These are phyloP conservation scores for Termitomyces sp. DNA, from an alignment of 768 basidiomycete species.

Conservation along the genomic window DNA sequence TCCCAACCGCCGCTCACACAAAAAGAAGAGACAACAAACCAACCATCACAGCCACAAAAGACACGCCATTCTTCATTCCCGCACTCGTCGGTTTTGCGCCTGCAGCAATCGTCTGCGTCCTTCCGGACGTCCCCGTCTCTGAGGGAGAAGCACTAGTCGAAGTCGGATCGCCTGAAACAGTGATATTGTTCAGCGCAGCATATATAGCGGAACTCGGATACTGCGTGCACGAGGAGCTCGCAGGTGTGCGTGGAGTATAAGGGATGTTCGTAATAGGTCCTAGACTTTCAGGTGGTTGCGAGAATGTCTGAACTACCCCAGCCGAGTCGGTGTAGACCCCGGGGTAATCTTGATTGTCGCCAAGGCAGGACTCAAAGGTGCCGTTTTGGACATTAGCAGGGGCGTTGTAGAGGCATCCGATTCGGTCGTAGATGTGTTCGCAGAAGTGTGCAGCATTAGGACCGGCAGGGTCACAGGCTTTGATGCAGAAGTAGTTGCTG, in stretches of 20 bases:
- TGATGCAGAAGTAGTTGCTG: conserved; percentile 46
- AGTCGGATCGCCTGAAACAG: conserved; percentile 9
- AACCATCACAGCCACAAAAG: neutral
- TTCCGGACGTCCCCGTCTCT: neutral
- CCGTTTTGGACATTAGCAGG: conserved; percentile 48
- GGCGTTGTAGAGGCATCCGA: conserved; percentile 57
- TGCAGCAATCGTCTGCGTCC: neutral
- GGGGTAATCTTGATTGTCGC: conserved; percentile 40
- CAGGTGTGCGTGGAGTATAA: conserved; percentile 35
- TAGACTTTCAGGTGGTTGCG: conserved; percentile 37
- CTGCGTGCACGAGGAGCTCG: conserved; percentile 30
- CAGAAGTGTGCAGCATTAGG: conserved; percentile 40
- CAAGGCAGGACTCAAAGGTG: conserved; percentile 48
- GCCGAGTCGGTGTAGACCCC: conserved; percentile 14
- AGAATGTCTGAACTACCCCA: conserved; percentile 25
- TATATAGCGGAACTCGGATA: conserved; percentile 12
- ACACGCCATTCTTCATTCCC: neutral
- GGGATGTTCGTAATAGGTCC: conserved; percentile 37
- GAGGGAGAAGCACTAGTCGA: conserved; percentile 6
- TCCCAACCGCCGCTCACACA: neutral
- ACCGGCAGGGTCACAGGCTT: conserved; percentile 50
- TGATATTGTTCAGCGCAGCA: conserved; percentile 14
- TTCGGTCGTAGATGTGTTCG: conserved; percentile 59
- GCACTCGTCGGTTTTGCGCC: conserved; percentile 1
- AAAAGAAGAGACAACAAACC: neutral